Evolutionary conservation across 208 protist species (phyloP).

Genomic region (Crithidia thermophila): DNA sequence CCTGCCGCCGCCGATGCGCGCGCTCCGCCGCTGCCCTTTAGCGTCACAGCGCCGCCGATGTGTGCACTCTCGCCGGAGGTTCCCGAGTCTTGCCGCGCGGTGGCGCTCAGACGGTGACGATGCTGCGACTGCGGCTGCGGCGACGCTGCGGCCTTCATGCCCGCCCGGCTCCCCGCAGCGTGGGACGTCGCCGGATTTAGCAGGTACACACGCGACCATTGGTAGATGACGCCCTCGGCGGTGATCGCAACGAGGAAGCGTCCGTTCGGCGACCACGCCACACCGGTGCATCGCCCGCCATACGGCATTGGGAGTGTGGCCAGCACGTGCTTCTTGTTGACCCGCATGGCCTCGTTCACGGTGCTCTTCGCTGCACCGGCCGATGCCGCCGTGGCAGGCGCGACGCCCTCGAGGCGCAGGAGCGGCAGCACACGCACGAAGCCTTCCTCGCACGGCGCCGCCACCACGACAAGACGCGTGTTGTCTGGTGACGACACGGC

Average conservation of each 20-base stretch:
- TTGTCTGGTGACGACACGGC: constrained; percentile 54
- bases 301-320: constrained; percentile 56
- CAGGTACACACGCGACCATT: constrained; percentile 63
- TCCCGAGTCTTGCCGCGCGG: too few species aligned
- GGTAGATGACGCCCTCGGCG: constrained; percentile 55
- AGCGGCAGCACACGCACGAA: constrained; percentile 50
- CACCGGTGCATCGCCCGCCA: constrained; percentile 50
- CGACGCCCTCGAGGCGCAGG: constrained; percentile 1
- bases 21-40: not conserved
- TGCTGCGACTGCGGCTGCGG: not conserved
- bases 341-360: not conserved
- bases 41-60: too few species aligned
- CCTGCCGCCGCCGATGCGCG: not conserved
- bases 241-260: constrained; percentile 60
- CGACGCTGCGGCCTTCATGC: not conserved
- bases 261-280: constrained; percentile 61
- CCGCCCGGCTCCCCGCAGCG: too few species aligned
- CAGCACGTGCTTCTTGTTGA: constrained; percentile 30
- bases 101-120: not conserved
- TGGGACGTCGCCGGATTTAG: constrained; percentile 6
- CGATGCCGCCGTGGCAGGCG: not conserved
- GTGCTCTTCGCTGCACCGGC: not conserved
- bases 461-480: constrained; percentile 36
- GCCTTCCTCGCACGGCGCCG: constrained; percentile 61
- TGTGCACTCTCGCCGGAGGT: too few species aligned